Evolutionary conservation across 2,329 filamentous ascomycete species (phyloP), one percentile per base, ranked within the genome.

Genomic region (Trichophyton equinum): DNA sequence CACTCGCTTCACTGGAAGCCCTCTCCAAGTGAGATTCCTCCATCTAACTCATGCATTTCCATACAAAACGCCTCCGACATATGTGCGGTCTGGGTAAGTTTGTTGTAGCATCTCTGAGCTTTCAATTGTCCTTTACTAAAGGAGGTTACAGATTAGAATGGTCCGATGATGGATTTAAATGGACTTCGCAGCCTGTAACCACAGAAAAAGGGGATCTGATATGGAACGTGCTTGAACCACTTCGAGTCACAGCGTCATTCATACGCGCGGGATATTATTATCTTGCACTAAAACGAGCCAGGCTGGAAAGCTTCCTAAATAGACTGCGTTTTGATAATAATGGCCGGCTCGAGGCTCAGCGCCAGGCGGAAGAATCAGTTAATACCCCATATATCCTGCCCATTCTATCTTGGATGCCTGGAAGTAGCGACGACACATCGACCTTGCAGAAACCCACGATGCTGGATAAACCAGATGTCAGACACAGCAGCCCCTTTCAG

Each of bases 21-120:
- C 62, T 15, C 58, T 60, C 30, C 25, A 40, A 7, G 20, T 60
- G 38, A 40, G 25, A 1, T 13, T 22, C 42, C 20, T 15, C 27
- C 46, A n/a, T 49, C 42, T 63, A 44, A 38, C 2, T 20, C 56
- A 57, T 30, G 20, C 33, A 7, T 65, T 64, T 51, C 60, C 61
- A 11, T 11, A 20, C n/a, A 33, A 15, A 49, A 58, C 58, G 36
- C 61, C 62, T 4, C 47, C 51, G 9, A 47, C 59, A 56, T 64
- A 61, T 40, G 30, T 55, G 22, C 61, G 62, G 51, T 58, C 59
- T 20, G 64, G 63, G 64, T 65, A 59, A 33, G 59, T 58, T 18
- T 42, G 20, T 13, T 57, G 7, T 18, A 18, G 4, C 11, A 42
- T 11, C 38, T 15, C 33, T 1, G 1, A 20, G 13, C 30, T n/a